Conservation (phyloP, 2,329 filamentous ascomycete genomes). For the Lomentospora prolificans region DNA sequence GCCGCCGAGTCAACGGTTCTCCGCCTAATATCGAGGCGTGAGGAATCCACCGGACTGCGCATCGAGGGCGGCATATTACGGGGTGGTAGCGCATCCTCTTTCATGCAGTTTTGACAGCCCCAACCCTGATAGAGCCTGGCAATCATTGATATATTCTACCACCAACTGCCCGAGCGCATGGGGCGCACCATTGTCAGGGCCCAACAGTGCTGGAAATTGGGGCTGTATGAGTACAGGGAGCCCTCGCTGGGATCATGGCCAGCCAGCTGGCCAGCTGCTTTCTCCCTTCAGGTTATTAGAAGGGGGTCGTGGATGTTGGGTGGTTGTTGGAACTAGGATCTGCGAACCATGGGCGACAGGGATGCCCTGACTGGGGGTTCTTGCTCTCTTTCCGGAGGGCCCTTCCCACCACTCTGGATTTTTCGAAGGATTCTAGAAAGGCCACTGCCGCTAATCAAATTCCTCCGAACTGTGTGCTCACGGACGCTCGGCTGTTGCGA, state of each 20-base stretch:
- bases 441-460: not conserved
- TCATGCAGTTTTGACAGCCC: too few relatives aligned
- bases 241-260: not conserved
- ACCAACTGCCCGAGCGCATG: not conserved
- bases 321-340: not conserved
- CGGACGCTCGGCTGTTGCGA: not conserved
- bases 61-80: not conserved
- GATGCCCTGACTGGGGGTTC: too few relatives aligned
- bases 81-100: not conserved
- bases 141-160: too few relatives aligned
- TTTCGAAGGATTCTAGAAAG: constrained; percentile 6
- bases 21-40: too few relatives aligned
- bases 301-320: not conserved
- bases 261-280: too few relatives aligned
- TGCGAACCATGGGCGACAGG: not conserved
- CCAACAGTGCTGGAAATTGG: not conserved
- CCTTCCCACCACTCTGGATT: not conserved
- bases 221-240: not conserved
- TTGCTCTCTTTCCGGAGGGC: not conserved
- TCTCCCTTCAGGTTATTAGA: too few relatives aligned
- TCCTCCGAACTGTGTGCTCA: not conserved
- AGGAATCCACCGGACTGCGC: not conserved
- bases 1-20: too few relatives aligned
- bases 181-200: not conserved
- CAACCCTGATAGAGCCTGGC: too few relatives aligned